Evolutionary conservation across 805 yeast genomes (phyloP).

Genomic region (Candida qinlingensis): DNA sequence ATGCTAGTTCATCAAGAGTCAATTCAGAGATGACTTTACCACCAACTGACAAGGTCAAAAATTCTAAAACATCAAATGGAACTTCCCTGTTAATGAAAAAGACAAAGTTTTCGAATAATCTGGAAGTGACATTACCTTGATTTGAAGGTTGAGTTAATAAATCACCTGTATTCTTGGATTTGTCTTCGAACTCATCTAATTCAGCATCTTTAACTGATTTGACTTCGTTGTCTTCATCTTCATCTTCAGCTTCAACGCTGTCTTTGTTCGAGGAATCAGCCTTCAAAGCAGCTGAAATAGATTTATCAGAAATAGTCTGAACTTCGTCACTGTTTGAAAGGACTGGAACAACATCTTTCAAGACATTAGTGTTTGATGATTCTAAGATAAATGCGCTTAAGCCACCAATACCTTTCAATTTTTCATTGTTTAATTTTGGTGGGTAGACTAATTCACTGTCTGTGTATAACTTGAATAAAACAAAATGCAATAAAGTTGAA

Average conservation of each 20-base stretch:
- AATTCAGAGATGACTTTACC: conserved; percentile 84
- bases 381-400: conserved; percentile 78
- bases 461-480: conserved; percentile 75
- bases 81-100: conserved; percentile 95
- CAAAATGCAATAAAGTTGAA: conserved; percentile 86
- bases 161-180: conserved; percentile 60
- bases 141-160: conserved; percentile 65
- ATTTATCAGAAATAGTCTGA: conserved; percentile 31
- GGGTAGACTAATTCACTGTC: conserved; percentile 88
- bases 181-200: conserved; percentile 69
- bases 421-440: conserved; percentile 65
- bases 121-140: conserved; percentile 52
- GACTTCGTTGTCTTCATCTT: conserved; percentile 26
- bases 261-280: conserved; percentile 33
- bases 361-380: conserved; percentile 28
- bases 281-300: conserved; percentile 49
- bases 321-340: conserved; percentile 28
- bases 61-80: conserved; percentile 85
- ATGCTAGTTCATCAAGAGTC: conserved; percentile 67
- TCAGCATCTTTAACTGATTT: conserved; percentile 41
- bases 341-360: conserved; percentile 15
- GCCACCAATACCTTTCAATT: conserved; percentile 86
- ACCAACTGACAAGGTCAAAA: conserved; percentile 79
- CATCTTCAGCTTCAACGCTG: conserved; percentile 32
- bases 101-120: conserved; percentile 65